These are phyloP conservation scores for Ophiocordyceps sinensis DNA, from an alignment of 2,329 filamentous ascomycete species.

Conservation along the genomic window DNA sequence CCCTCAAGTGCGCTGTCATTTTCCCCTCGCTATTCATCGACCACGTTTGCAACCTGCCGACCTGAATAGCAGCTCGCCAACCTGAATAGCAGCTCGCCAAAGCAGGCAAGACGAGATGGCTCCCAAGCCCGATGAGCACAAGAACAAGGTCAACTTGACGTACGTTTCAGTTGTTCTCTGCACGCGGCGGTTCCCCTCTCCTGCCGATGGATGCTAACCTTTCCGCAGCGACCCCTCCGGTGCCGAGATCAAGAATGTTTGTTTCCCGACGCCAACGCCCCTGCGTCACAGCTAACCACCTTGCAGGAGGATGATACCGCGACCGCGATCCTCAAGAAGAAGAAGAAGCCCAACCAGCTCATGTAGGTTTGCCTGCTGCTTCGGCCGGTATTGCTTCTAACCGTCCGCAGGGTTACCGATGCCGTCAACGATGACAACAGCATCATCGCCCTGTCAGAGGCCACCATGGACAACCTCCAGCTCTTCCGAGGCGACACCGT, in stretches of 20 bases:
- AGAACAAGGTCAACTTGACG: conserved; percentile 76
- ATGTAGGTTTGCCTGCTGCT: conserved; percentile 47
- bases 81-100: conserved; percentile 11
- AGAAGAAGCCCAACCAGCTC: conserved; percentile 99
- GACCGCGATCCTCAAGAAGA: conserved; percentile 98
- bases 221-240: conserved; percentile 67
- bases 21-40: conserved; percentile 1
- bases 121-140: conserved; percentile 51
- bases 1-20: neutral
- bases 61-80: conserved; percentile 9
- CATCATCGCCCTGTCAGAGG: conserved; percentile 94
- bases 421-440: conserved; percentile 99
- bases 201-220: conserved; percentile 17
- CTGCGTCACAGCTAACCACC: conserved; percentile 13
- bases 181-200: too few species aligned
- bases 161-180: conserved; percentile 28
- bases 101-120: conserved; percentile 45
- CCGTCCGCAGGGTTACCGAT: conserved; percentile 71
- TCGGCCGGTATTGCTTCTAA: conserved; percentile 6
- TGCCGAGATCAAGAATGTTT: conserved; percentile 71
- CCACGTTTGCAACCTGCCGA: conserved; percentile 10
- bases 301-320: conserved; percentile 72
- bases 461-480: conserved; percentile 96
- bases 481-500: conserved; percentile 98
- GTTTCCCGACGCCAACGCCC: conserved; percentile 14